phyloP scores from a whole-genome alignment of 768 basidiomycete species.

The Suillus cothurnatus region DNA sequence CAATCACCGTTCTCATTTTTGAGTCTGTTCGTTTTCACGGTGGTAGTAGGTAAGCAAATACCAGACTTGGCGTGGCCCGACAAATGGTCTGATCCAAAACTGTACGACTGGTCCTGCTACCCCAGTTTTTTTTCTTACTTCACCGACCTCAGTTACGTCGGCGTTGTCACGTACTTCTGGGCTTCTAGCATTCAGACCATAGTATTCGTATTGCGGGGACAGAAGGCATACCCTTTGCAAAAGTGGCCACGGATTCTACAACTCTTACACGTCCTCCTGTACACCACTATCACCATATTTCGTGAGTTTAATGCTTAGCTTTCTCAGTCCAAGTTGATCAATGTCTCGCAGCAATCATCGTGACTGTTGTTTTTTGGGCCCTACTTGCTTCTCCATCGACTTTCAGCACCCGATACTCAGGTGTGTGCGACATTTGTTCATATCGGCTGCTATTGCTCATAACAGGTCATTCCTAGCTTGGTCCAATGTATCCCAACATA shows the following conservation, averaged over 20 bases:
- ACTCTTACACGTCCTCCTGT: slow-evolving; percentile 55
- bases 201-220: slow-evolving; percentile 38
- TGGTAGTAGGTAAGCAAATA: slow-evolving; percentile 37
- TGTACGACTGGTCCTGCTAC: slow-evolving; percentile 2
- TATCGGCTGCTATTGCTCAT: slow-evolving; percentile 8
- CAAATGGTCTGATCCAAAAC: background rate
- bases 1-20: slow-evolving; percentile 36
- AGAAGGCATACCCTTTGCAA: slow-evolving; percentile 55
- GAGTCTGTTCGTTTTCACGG: slow-evolving; percentile 32
- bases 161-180: slow-evolving; percentile 63
- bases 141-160: slow-evolving; percentile 63
- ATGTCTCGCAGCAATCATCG: slow-evolving; percentile 53
- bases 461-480: slow-evolving; percentile 44
- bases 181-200: slow-evolving; percentile 57
- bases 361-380: slow-evolving; percentile 66
- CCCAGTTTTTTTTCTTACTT: slow-evolving; percentile 65
- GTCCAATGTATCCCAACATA: slow-evolving; percentile 61
- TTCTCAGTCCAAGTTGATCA: background rate
- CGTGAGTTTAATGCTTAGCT: slow-evolving; percentile 45
- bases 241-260: slow-evolving; percentile 59
- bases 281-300: slow-evolving; percentile 52
- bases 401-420: slow-evolving; percentile 39
- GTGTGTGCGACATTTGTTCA: slow-evolving; percentile 33
- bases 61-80: background rate
- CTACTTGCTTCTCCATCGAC: slow-evolving; percentile 47